phyloP scores from a whole-genome alignment of 2,329 filamentous ascomycete genomes.

The Trichophyton rubrum region DNA sequence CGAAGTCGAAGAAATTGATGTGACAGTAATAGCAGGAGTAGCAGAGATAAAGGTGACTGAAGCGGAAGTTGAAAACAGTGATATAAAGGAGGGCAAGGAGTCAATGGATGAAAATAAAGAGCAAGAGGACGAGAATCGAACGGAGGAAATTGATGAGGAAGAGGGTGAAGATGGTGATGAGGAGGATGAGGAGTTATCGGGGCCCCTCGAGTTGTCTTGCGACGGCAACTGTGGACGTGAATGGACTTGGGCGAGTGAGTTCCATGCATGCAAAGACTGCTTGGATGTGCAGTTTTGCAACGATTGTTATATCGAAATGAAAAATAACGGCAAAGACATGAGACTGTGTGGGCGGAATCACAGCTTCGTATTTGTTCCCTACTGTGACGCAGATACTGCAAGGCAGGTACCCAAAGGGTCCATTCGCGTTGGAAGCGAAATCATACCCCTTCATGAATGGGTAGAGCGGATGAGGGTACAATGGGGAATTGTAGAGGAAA shows the following conservation, averaged over 20 bases:
- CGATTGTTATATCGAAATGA: constrained; percentile 15
- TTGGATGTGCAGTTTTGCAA: constrained; percentile 16
- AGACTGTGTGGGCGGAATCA: constrained; percentile 18
- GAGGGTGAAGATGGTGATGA: neutral
- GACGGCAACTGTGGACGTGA: constrained; percentile 10
- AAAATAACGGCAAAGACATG: constrained; percentile 17
- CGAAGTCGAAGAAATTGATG: neutral
- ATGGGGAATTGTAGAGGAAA: constrained; percentile 10
- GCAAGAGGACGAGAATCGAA: neutral
- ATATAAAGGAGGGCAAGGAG: neutral
- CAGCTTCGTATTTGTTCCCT: constrained; percentile 17
- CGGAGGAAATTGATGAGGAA: neutral
- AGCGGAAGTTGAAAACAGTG: neutral
- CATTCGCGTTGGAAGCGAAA: constrained; percentile 17
- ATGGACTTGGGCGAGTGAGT: constrained; percentile 18
- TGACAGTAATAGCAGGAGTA: neutral
- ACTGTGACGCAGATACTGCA: constrained; percentile 15
- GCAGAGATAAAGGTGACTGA: neutral
- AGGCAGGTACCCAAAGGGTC: constrained; percentile 12
- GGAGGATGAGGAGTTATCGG: neutral
- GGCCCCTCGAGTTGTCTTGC: constrained; percentile 8
- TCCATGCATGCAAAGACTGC: constrained; percentile 22
- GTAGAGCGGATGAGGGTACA: constrained; percentile 13
- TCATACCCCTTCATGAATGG: constrained; percentile 17
- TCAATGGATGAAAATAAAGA: neutral